Evolutionary conservation across 345 rosid species (phyloP).

Genomic region (Heritiera fomes): DNA sequence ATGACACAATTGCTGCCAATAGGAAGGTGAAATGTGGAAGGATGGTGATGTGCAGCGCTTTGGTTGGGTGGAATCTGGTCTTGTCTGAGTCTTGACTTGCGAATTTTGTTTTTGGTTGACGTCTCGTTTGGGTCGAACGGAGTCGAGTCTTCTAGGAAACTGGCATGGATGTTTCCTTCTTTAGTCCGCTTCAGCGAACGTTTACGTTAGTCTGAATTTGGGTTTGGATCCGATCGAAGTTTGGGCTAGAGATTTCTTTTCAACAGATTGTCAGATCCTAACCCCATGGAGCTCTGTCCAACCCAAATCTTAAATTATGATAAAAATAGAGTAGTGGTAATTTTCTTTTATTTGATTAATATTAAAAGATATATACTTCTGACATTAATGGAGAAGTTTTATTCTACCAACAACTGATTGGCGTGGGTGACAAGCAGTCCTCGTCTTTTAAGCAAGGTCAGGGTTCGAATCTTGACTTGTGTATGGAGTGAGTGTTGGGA

Average conservation of each 20-base stretch:
- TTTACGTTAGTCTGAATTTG: background rate
- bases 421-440: no score
- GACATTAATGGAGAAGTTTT: no score
- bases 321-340: no score
- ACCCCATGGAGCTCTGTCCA: background rate
- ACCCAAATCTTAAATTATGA: no score
- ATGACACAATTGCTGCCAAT: constrained; percentile 1
- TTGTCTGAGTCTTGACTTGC: background rate
- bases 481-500: no score
- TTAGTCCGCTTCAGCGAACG: background rate
- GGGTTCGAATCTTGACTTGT: no score
- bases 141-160: background rate
- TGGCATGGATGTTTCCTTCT: background rate
- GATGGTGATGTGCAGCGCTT: background rate
- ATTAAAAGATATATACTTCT: no score
- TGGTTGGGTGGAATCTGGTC: constrained; percentile 8
- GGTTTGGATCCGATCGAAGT: background rate
- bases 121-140: background rate
- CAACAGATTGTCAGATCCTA: background rate
- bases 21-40: background rate
- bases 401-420: no score
- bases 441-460: no score
- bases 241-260: background rate
- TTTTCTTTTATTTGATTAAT: no score
- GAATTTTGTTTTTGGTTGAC: background rate